phyloP scores from a whole-genome alignment of 768 basidiomycete genomes.

The Agaricus subrufescens region DNA sequence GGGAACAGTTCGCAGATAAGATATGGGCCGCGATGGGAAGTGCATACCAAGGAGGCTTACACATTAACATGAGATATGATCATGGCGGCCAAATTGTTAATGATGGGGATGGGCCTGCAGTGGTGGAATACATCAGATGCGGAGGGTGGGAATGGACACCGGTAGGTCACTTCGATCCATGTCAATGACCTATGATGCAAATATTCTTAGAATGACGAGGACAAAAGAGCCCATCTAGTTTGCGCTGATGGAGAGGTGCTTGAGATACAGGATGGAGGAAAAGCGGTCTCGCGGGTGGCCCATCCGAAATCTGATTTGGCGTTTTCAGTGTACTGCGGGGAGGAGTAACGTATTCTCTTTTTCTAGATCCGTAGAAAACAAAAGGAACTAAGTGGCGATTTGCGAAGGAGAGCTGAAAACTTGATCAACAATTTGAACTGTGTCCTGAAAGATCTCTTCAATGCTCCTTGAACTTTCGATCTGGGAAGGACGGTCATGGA shows the following conservation, averaged over 20 bases:
- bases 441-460: slow-evolving; percentile 65
- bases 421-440: slow-evolving; percentile 44
- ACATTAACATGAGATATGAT: slow-evolving; percentile 58
- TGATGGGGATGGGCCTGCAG: slow-evolving; percentile 41
- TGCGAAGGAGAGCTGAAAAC: slow-evolving; percentile 14
- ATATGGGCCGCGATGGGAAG: slow-evolving; percentile 47
- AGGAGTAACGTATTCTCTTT: neutral
- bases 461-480: slow-evolving; percentile 65
- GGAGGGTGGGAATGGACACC: slow-evolving; percentile 87
- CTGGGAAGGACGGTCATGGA: slow-evolving; percentile 27
- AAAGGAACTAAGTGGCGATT: slow-evolving; percentile 5
- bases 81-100: slow-evolving; percentile 34
- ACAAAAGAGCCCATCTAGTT: slow-evolving; percentile 62
- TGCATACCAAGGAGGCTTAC: slow-evolving; percentile 79
- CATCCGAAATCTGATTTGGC: slow-evolving; percentile 18
- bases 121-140: slow-evolving; percentile 78
- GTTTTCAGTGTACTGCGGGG: slow-evolving; percentile 46
- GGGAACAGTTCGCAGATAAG: slow-evolving; percentile 48
- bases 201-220: slow-evolving; percentile 45
- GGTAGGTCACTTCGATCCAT: slow-evolving; percentile 31
- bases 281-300: slow-evolving; percentile 26
- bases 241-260: slow-evolving; percentile 79
- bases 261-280: slow-evolving; percentile 56
- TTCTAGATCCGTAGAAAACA: neutral
- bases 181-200: neutral